Evolutionary conservation across 805 yeast genomes (phyloP), one percentile per base, ranked within the genome.

Genomic region (Wickerhamomyces bisporus): DNA sequence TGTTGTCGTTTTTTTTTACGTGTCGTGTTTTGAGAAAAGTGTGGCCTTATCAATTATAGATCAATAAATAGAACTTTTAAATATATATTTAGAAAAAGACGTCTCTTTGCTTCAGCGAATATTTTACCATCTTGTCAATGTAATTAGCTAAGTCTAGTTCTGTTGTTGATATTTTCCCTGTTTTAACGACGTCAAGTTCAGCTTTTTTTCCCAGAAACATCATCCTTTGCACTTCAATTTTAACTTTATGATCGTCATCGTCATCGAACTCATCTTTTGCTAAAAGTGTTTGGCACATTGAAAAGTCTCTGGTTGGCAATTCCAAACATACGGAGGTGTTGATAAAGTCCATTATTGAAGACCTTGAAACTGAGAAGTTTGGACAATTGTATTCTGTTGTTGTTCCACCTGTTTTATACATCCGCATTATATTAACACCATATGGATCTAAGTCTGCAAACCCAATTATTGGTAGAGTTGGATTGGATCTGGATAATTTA

Each of bases 391-490:
- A 15, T 29, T 20, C 14, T 19, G 3, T 17, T 19, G 10, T 30
- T 25, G 3, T 10, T 14, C 47, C 45, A 18, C 52, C 57, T 11
- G 41, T 34, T 38, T 57, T 54, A 49, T 72, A 80, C 35, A 68
- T 71, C 20, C 63, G 50, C 30, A 72, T 68, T n/a, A 82, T 83
- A 49, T 69, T 65, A 7, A 78, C 50, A 0, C 89, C 91, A 57
- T 78, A 73, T 3, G 83, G 75, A 52, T 83, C 91, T 20, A 81
- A 69, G 56, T 83, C 91, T 19, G 77, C 73, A 42, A 71, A 61
- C 1, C 77, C 75, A 14, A 59, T 47, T 13, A 77, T 60, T 5
- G 65, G 64, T 1, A 62, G 45, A 1, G 40, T 29, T 2, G 58
- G 55, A n/a, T 56, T 27, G 6, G 19, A 23, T 30, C 36, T 19